Conservation (phyloP, 495 filamentous ascomycete species). For the Penicillium robsamsonii region DNA sequence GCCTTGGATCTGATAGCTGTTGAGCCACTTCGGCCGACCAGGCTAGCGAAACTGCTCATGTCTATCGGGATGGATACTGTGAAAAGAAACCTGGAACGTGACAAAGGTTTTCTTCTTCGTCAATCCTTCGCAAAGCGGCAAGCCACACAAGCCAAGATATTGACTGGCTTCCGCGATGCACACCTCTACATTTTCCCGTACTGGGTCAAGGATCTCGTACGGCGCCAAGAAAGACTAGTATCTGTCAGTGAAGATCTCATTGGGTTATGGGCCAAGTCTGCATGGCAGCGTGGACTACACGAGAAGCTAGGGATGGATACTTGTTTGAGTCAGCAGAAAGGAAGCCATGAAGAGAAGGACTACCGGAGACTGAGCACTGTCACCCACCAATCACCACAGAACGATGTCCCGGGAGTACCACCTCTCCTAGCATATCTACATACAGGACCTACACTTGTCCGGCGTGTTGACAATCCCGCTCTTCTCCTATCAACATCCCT, state of each 20-base stretch:
- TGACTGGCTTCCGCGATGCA: constrained; percentile 1
- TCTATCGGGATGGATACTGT: neutral
- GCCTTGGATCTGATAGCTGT: neutral
- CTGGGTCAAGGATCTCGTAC: neutral
- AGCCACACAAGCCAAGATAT: neutral
- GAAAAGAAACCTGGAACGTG: neutral
- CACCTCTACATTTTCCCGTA: constrained; percentile 4
- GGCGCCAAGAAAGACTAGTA: neutral
- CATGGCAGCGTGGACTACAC: neutral
- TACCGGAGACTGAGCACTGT: neutral
- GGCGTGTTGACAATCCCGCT: constrained; percentile 1
- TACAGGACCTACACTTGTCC: neutral
- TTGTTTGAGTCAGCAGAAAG: neutral
- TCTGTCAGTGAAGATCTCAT: constrained; percentile 1
- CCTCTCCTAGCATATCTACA: neutral
- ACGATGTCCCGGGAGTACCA: neutral
- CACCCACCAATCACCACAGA: neutral
- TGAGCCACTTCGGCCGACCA: neutral
- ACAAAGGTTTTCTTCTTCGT: neutral
- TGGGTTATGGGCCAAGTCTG: neutral
- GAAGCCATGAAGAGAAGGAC: no score
- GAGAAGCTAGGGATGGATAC: neutral
- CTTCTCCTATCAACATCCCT: neutral
- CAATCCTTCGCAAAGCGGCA: neutral
- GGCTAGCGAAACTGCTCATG: neutral